Conservation (phyloP, 345 rosid genomes). For the Acer campestre region DNA sequence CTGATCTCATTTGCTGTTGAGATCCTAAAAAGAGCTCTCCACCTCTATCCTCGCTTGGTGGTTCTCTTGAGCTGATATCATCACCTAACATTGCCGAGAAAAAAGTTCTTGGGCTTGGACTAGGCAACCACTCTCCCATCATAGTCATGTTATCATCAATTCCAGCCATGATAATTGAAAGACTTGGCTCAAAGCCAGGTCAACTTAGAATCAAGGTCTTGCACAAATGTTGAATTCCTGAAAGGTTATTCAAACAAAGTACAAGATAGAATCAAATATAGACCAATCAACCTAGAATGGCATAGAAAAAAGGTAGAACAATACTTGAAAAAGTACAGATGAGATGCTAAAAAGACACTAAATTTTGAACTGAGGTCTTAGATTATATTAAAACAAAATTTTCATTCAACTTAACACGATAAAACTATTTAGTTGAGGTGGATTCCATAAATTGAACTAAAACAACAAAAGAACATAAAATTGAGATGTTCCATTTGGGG, state of each 20-base stretch:
- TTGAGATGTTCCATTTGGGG: not conserved
- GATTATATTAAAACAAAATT: not conserved
- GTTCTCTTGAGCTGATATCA: constrained; percentile 49
- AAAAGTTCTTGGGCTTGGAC: constrained; percentile 61
- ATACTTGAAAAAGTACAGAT: constrained; percentile 7
- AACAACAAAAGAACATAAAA: constrained; percentile 6
- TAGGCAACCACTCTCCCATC: constrained; percentile 84
- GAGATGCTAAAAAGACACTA: not conserved
- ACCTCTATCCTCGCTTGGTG: constrained; percentile 32
- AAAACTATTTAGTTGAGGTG: not conserved
- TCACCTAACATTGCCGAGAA: constrained; percentile 57
- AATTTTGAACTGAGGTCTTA: not conserved
- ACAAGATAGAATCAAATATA: constrained; percentile 18
- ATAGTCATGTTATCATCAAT: constrained; percentile 68
- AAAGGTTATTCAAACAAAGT: constrained; percentile 20
- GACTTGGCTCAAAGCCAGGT: constrained; percentile 19
- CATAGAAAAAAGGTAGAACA: not conserved
- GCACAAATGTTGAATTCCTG: constrained; percentile 34
- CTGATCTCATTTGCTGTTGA: constrained; percentile 28
- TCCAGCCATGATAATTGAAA: constrained; percentile 56
- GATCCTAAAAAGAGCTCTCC: constrained; percentile 40
- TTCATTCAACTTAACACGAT: not conserved
- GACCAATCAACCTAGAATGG: not conserved
- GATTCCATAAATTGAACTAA: not conserved
- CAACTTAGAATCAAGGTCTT: constrained; percentile 22